phyloP scores from a whole-genome alignment of 1,139 yeast species.

The Martiniozyma asiatica region DNA sequence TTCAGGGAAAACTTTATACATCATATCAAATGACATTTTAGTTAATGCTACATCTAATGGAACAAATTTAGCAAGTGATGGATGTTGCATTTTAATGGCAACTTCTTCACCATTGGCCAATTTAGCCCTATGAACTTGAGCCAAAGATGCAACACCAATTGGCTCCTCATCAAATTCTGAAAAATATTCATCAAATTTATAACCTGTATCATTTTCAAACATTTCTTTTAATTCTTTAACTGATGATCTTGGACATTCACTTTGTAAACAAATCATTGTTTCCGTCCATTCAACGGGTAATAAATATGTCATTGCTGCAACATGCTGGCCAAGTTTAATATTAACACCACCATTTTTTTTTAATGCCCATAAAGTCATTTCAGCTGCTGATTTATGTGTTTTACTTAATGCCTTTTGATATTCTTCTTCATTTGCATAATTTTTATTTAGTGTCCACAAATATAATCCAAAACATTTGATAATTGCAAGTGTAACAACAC shows the following conservation, averaged over 20 bases:
- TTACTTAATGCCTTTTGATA: conserved; percentile 41
- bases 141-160: conserved; percentile 89
- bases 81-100: conserved; percentile 94
- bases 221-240: conserved; percentile 53
- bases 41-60: conserved; percentile 82
- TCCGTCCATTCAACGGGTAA: conserved; percentile 91
- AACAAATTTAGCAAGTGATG: conserved; percentile 73
- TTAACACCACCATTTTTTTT: conserved; percentile 85
- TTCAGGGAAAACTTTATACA: conserved; percentile 79
- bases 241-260: conserved; percentile 76
- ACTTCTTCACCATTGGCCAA: conserved; percentile 58
- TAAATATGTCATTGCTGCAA: conserved; percentile 82
- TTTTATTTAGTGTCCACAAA: conserved; percentile 36
- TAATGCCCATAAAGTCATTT: conserved; percentile 64
- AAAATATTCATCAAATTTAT: conserved; percentile 54
- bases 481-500: conserved; percentile 56
- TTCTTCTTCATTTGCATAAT: conserved; percentile 36
- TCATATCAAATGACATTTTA: conserved; percentile 57
- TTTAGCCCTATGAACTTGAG: conserved; percentile 83
- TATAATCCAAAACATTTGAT: conserved; percentile 53
- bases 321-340: conserved; percentile 90
- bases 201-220: conserved; percentile 57
- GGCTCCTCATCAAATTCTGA: conserved; percentile 59
- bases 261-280: conserved; percentile 89
- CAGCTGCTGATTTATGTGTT: conserved; percentile 69